Evolutionary conservation across 2,329 filamentous ascomycete species (phyloP).

Genomic region (Emergomyces pasteurianus): DNA sequence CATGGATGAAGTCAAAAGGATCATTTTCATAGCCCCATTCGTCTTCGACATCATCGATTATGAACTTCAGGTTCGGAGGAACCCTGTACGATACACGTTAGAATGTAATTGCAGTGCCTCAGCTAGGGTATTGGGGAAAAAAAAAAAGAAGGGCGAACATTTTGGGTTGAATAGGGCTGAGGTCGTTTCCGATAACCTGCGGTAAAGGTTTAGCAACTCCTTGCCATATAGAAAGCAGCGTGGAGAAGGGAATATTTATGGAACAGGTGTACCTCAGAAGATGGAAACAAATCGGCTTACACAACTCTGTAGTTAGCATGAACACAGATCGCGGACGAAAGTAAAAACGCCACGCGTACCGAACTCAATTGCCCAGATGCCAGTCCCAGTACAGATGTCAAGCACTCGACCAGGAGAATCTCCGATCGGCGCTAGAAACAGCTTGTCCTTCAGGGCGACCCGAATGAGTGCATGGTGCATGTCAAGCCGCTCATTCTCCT

Average conservation of each 20-base stretch:
- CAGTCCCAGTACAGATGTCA: constrained; percentile 13
- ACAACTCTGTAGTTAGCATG: background rate
- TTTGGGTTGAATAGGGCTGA: constrained; percentile 11
- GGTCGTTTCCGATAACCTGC: constrained; percentile 16
- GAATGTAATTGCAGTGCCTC: background rate
- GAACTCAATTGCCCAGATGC: constrained; percentile 20
- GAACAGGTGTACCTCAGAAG: constrained; percentile 10
- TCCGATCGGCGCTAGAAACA: constrained; percentile 11
- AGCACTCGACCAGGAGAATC: constrained; percentile 5
- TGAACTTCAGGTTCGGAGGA: constrained; percentile 44
- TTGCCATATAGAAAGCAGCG: background rate
- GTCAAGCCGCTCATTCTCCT: constrained; percentile 9
- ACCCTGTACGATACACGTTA: constrained; percentile 19
- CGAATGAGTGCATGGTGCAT: constrained; percentile 11
- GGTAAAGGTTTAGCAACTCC: background rate
- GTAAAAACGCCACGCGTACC: constrained; percentile 1
- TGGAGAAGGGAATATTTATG: too few species aligned
- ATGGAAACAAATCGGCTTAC: constrained; percentile 16
- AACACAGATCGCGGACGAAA: background rate
- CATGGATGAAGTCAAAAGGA: constrained; percentile 50
- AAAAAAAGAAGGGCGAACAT: background rate
- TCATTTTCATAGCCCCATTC: constrained; percentile 44
- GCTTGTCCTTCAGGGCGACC: constrained; percentile 5
- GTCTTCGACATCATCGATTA: constrained; percentile 47
- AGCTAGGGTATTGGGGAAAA: too few species aligned